Base-by-base conservation (phyloP, 129 eudicot species). In the Flaveria ramosissima region DNA sequence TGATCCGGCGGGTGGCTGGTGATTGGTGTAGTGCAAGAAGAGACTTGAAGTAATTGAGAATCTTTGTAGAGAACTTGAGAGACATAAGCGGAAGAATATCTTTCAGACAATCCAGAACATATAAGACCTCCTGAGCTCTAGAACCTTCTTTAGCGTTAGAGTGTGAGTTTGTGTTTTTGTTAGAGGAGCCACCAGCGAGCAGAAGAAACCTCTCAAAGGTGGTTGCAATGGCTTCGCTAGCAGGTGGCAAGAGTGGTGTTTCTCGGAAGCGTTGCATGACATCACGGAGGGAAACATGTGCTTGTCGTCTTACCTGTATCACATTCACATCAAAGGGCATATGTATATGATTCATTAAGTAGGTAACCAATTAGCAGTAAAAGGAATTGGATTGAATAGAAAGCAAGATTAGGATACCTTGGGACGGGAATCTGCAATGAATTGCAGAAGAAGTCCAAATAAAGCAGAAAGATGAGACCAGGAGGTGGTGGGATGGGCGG, bases 141-240 rank as follows among this genome's bases (percentile, higher is more conserved):
- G 90, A 79, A 19, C 82, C 86, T 85, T 95, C 93, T 39, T 90
- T 78, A 78, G 85, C 68, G 79, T 67, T 79, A 4, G 78, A 47
- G 81, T 86, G 78, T 68, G 97, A 3, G 77, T 67, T 79, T 6
- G 78, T 42, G 77, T 86, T 81, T 68, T 92, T 45, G 77, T 85
- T 78, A 63, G 99, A 87, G 56, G 99, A 87, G 56, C 90, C 92
- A 43, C 97, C 96, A 57, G 99, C 96, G 65, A 95, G 92, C 13
- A 95, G 84, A 67, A 91, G 88, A 76, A 82, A 88, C 82, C 93
- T 86, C 76, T 89, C 91, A 62, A 91, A 89, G 19, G 87, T 83
- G 80, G 72, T 91, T 19, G 88, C 87, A 53, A 89, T 85, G 47
- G 88, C 86, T 80, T 95, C 99, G 82, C 99, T 95, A 26, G 99